phyloP scores from a whole-genome alignment of 495 filamentous ascomycete species.

The Barbatosphaeria neglecta region DNA sequence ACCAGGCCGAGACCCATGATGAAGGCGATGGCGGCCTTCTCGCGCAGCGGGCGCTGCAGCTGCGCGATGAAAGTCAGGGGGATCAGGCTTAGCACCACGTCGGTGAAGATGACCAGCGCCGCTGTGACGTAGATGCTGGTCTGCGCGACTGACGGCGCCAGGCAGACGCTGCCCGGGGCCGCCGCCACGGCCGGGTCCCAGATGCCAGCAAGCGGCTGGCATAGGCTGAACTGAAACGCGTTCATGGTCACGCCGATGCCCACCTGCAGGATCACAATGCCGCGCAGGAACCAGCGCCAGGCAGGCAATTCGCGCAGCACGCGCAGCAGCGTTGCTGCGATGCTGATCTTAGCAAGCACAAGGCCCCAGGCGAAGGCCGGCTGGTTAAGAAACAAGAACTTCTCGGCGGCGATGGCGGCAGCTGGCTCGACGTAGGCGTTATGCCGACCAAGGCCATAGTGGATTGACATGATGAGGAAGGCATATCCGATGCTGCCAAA shows the following conservation, averaged over 20 bases:
- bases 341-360: slow-evolving; percentile 20
- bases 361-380: slow-evolving; percentile 11
- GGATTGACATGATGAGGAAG: slow-evolving; percentile 4
- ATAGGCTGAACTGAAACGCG: slow-evolving; percentile 15
- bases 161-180: slow-evolving; percentile 10
- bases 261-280: slow-evolving; percentile 12
- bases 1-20: slow-evolving; percentile 22
- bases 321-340: slow-evolving; percentile 20
- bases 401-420: slow-evolving; percentile 7
- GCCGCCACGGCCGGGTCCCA: slow-evolving; percentile 12
- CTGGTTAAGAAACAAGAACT: slow-evolving; percentile 12
- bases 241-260: slow-evolving; percentile 10
- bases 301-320: slow-evolving; percentile 9
- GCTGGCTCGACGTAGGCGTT: slow-evolving; percentile 10
- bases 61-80: slow-evolving; percentile 22
- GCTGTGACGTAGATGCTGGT: slow-evolving; percentile 13
- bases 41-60: slow-evolving; percentile 16
- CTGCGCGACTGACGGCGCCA: slow-evolving; percentile 1
- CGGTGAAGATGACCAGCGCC: slow-evolving; percentile 14
- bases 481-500: slow-evolving; percentile 4
- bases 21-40: slow-evolving; percentile 15
- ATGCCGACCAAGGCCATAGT: slow-evolving; percentile 17
- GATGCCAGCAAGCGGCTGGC: slow-evolving; percentile 12
- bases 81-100: slow-evolving; percentile 17
- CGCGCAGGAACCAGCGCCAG: slow-evolving; percentile 14